phyloP scores from a whole-genome alignment of 2,329 filamentous ascomycete genomes.

The Massarina eburnea region DNA sequence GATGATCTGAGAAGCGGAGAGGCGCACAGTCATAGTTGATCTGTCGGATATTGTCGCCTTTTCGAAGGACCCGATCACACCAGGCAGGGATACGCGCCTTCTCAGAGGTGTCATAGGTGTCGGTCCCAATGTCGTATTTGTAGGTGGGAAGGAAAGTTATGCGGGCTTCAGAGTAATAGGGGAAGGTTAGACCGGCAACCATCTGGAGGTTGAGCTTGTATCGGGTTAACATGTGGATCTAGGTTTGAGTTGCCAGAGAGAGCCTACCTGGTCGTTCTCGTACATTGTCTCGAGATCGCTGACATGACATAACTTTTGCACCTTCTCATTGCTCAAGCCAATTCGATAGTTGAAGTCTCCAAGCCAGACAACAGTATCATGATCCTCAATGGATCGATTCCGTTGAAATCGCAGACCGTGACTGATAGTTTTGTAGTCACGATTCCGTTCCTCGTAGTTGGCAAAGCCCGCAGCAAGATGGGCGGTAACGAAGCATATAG shows the following conservation, averaged over 20 bases:
- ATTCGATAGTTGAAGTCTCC: slow-evolving; percentile 99
- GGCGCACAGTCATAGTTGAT: slow-evolving; percentile 80
- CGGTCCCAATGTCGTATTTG: slow-evolving; percentile 87
- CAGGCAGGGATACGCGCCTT: slow-evolving; percentile 94
- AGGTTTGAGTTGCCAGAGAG: not conserved
- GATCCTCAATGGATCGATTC: slow-evolving; percentile 87
- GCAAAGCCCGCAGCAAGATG: slow-evolving; percentile 94
- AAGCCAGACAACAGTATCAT: slow-evolving; percentile 85
- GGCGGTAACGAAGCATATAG: slow-evolving; percentile 92
- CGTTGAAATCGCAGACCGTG: slow-evolving; percentile 87
- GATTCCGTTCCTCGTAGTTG: slow-evolving; percentile 95
- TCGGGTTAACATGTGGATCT: slow-evolving; percentile 24
- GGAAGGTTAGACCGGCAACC: slow-evolving; percentile 87
- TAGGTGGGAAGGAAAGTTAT: slow-evolving; percentile 93
- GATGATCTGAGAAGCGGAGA: slow-evolving; percentile 88
- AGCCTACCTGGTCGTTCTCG: slow-evolving; percentile 79
- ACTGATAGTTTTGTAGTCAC: slow-evolving; percentile 87
- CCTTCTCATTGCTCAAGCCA: slow-evolving; percentile 76
- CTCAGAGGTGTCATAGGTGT: slow-evolving; percentile 91
- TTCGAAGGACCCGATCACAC: slow-evolving; percentile 91
- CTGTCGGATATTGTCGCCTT: slow-evolving; percentile 81
- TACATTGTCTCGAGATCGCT: slow-evolving; percentile 78
- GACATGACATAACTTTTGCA: slow-evolving; percentile 71
- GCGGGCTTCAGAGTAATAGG: slow-evolving; percentile 84
- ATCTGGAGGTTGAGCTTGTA: slow-evolving; percentile 86